Base-by-base conservation (phyloP, 2,329 filamentous ascomycete genomes). In the Cercospora citrullina region DNA sequence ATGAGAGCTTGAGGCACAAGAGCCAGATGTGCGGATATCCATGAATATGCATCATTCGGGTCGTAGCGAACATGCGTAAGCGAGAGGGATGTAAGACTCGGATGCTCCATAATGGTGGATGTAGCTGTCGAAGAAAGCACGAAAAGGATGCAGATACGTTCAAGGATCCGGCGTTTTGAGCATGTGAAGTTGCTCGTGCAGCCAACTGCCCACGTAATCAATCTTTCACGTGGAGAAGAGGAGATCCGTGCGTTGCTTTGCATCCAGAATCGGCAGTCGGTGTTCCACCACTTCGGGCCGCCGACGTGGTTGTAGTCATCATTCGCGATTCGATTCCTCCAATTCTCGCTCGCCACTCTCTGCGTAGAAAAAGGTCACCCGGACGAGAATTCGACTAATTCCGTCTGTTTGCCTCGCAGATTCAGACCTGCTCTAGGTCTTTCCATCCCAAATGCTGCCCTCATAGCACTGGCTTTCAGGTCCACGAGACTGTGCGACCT, bases 51-150 rank as follows among this genome's bases (percentile, higher is more conserved):
- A 81, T 98, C 94, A 69, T 88, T 81, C 5, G 96, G 93, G 82
- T 98, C 92, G 93, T 98, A 98, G 84, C 95, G 92, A 74, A 98
- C 94, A 82, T 98, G 94, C 10, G 95, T 98, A 73, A 99, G 83
- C 62, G 94, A 97, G 69, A 99, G 87, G 26, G 94, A 98, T 62
- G 94, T 93, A 66, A 98, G 84, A 48, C 91, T 89, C 26, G 83
- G 79, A 28, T 80, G 78, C 55, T 84, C 81, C 82, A 85, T 84
- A 42, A 26, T 75, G 68, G 48, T n/a, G n/a, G 10, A 26, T 30
- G 23, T 55, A 61, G 60, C 33, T 18, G 63, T 65, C 21, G 45
- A 45, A 21, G 36, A 51, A 26, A 45, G 45, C 18, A n/a, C 21
- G 33, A 48, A 33, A 36, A 33, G 14, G 42, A 21, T 62, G 26